Evolutionary conservation across 371 early-diverging fungal species (phyloP).

Genomic region (Mucor indicus): DNA sequence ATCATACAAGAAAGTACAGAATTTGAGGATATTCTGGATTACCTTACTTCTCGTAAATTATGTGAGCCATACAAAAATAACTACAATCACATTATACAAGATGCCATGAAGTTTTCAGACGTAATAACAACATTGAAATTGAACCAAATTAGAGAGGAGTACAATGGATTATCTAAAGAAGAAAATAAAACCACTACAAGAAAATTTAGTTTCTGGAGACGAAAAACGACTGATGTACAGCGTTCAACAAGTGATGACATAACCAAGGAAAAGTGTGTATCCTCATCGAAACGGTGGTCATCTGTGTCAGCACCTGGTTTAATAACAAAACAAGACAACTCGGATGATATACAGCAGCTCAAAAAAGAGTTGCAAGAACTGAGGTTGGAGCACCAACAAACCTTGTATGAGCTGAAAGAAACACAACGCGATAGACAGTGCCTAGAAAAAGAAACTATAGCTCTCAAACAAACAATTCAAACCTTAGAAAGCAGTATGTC

Average conservation of each 20-base stretch:
- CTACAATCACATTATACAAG: conserved; percentile 67
- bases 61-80: conserved; percentile 75
- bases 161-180: background rate
- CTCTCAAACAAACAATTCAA: conserved; percentile 35
- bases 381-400: conserved; percentile 9
- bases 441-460: conserved; percentile 35
- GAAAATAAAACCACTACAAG: too few species aligned
- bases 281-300: conserved; percentile 34
- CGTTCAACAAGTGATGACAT: conserved; percentile 7
- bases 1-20: conserved; percentile 56
- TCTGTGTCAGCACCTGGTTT: conserved; percentile 12
- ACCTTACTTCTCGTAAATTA: conserved; percentile 61
- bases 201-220: too few species aligned
- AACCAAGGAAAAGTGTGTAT: too few species aligned
- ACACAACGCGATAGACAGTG: conserved; percentile 35
- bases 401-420: conserved; percentile 24
- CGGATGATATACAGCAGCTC: too few species aligned
- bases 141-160: conserved; percentile 26
- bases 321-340: too few species aligned
- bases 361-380: conserved; percentile 1
- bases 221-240: background rate
- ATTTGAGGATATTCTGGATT: conserved; percentile 83
- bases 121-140: conserved; percentile 68
- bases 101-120: conserved; percentile 70
- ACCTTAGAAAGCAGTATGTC: conserved; percentile 36